phyloP scores from a whole-genome alignment of 2,329 filamentous ascomycete genomes.

The Ascochyta clinopodiicola region DNA sequence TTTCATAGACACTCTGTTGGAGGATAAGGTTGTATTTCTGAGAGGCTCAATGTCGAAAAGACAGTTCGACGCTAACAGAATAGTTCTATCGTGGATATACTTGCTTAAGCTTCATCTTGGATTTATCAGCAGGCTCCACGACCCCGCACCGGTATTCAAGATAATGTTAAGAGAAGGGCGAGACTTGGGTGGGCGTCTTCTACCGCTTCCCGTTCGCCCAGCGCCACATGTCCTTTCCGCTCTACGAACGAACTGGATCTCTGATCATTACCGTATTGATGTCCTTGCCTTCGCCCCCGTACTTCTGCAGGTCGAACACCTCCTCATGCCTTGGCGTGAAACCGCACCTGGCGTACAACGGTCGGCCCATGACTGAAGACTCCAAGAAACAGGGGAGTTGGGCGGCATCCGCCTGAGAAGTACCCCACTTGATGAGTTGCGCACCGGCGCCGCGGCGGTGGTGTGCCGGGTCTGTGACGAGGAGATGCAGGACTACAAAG shows the following conservation, averaged over 20 bases:
- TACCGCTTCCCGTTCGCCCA: no score
- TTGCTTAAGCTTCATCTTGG: no score
- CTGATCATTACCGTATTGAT: slow-evolving; percentile 41
- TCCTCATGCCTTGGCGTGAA: slow-evolving; percentile 32
- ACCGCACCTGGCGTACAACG: slow-evolving; percentile 48
- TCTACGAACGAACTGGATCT: slow-evolving; percentile 13
- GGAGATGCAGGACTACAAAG: slow-evolving; percentile 37
- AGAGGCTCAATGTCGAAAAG: no score
- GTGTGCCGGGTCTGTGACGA: slow-evolving; percentile 48
- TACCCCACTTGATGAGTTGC: slow-evolving; percentile 50
- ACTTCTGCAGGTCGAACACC: slow-evolving; percentile 37
- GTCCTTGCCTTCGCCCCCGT: slow-evolving; percentile 38
- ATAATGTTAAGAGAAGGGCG: no score
- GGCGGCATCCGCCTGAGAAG: slow-evolving; percentile 49
- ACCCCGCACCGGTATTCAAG: no score
- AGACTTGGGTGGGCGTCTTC: no score
- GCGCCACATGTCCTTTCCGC: no score
- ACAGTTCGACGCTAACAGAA: no score
- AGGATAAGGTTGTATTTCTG: no score
- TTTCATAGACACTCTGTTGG: no score
- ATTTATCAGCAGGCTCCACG: no score
- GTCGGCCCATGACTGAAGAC: slow-evolving; percentile 48
- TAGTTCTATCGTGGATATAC: no score
- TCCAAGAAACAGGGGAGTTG: slow-evolving; percentile 53
- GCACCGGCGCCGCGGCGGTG: slow-evolving; percentile 52